Evolutionary conservation across 345 rosid species (phyloP), one percentile per base, ranked within the genome.

Genomic region (Isatis tinctoria): DNA sequence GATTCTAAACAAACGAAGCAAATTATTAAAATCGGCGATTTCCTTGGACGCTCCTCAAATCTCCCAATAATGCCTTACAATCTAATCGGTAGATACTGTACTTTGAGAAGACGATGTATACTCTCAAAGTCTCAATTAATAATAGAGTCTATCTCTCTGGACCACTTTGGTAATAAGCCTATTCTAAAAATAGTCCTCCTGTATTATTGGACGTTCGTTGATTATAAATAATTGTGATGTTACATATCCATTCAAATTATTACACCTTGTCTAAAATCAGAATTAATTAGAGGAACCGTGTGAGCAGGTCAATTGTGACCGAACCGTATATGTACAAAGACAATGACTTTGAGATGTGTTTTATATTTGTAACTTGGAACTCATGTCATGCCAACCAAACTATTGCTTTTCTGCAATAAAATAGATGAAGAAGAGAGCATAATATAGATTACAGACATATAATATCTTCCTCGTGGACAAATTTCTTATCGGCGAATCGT

Each of bases 391-490:
- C 73, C 60, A 66, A 64, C 70, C 20, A 64, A 73, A 44, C 48
- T 54, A 43, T 30, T 72, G 32, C 4, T 35, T 69, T 57, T 57
- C 59, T 14, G 28, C 60, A 20, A 41, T 40, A 54, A 14, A 54
- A 27, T 53, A 41, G 5, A 24, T 22, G 16, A 22, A 70, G 37
- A 71, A 49, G 20, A 49, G 24, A 60, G 11, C 10, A 26, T 28
- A 60, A 37, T 17, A 26, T 16, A 6, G 41, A 62, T 30, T 32
- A 36, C 26, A 28, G 26, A 41, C 20, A 63, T 62, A 72, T 28
- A 59, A 67, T 59, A 74, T 67, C 73, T 59, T 51, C 49, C 32
- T 68, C 74, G 65, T 40, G 69, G 64, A 61, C 47, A 75, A 14
- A 12, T 7, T 33, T 53, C 2, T 28, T 32, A 40, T 8, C 7